These are phyloP conservation scores for Monosporascus sp. DNA, from an alignment of 2,329 filamentous ascomycete genomes.

Conservation along the genomic window DNA sequence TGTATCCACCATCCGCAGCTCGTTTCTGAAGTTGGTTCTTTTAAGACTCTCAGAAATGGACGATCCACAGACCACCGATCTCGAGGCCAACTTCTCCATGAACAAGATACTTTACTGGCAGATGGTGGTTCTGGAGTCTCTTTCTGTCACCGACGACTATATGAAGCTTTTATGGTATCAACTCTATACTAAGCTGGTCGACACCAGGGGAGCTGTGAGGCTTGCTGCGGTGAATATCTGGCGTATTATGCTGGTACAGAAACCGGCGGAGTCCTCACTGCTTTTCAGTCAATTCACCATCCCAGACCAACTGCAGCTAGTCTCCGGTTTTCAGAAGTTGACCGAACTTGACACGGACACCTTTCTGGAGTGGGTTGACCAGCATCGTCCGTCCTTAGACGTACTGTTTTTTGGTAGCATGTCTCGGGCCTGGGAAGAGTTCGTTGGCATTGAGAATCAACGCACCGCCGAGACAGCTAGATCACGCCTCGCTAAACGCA, in stretches of 20 bases:
- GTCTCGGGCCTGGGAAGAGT: conserved; percentile 81
- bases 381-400: conserved; percentile 73
- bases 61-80: conserved; percentile 52
- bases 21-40: conserved; percentile 73
- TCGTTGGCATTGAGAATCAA: conserved; percentile 75
- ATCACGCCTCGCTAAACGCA: conserved; percentile 64
- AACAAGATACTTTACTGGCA: conserved; percentile 94
- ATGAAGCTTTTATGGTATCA: conserved; percentile 87
- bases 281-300: conserved; percentile 69
- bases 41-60: conserved; percentile 81
- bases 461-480: conserved; percentile 72
- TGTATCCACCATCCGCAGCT: conserved; percentile 67
- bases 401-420: conserved; percentile 75
- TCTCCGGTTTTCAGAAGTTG: conserved; percentile 73
- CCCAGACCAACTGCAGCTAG: conserved; percentile 65
- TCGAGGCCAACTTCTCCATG: conserved; percentile 66
- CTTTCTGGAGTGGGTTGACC: conserved; percentile 83
- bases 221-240: conserved; percentile 76
- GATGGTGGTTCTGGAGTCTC: conserved; percentile 74
- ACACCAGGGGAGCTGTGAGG: conserved; percentile 60
- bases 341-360: conserved; percentile 84
- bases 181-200: conserved; percentile 82
- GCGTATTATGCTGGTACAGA: conserved; percentile 90
- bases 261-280: conserved; percentile 71
- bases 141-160: conserved; percentile 74